Evolutionary conservation across 2,329 filamentous ascomycete genomes (phyloP).

Genomic region (Emericellopsis cladophorae): DNA sequence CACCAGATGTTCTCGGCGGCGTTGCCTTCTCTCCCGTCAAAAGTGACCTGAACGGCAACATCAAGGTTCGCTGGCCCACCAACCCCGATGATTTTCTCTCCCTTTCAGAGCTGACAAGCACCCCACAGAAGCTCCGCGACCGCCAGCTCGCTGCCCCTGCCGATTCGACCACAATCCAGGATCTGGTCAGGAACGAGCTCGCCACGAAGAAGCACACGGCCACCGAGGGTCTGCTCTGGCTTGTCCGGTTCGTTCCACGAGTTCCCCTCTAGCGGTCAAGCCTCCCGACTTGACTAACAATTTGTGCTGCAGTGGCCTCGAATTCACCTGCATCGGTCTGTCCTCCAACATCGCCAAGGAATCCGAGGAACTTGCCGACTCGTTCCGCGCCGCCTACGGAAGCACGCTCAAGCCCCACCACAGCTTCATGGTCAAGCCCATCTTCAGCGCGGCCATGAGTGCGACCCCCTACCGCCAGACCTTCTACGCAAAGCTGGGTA

Average conservation of each 20-base stretch:
- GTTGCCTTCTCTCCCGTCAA: conserved; percentile 85
- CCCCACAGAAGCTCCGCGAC: conserved; percentile 69
- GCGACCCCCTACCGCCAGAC: conserved; percentile 87
- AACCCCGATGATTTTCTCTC: conserved; percentile 4
- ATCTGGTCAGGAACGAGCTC: conserved; percentile 75
- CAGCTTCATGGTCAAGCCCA: conserved; percentile 75
- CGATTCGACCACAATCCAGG: conserved; percentile 75
- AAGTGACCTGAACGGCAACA: conserved; percentile 79
- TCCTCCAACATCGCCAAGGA: conserved; percentile 60
- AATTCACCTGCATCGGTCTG: conserved; percentile 83
- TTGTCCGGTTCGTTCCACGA: conserved; percentile 55
- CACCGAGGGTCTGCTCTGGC: conserved; percentile 83
- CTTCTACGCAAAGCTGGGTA: conserved; percentile 81
- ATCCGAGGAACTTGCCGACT: conserved; percentile 65
- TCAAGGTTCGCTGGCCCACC: conserved; percentile 50
- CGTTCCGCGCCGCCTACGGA: conserved; percentile 78
- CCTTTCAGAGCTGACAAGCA: conserved; percentile 2
- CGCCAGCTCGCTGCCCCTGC: conserved; percentile 66
- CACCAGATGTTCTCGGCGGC: conserved; percentile 46
- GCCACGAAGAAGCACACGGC: conserved; percentile 81
- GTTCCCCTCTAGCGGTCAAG: background rate
- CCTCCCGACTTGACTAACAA: background rate
- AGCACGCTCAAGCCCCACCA: conserved; percentile 86
- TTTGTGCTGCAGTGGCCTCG: conserved; percentile 54
- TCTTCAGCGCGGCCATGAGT: conserved; percentile 88